phyloP scores from a whole-genome alignment of 2,329 filamentous ascomycete species.

The Sclerotinia sclerotiorum region DNA sequence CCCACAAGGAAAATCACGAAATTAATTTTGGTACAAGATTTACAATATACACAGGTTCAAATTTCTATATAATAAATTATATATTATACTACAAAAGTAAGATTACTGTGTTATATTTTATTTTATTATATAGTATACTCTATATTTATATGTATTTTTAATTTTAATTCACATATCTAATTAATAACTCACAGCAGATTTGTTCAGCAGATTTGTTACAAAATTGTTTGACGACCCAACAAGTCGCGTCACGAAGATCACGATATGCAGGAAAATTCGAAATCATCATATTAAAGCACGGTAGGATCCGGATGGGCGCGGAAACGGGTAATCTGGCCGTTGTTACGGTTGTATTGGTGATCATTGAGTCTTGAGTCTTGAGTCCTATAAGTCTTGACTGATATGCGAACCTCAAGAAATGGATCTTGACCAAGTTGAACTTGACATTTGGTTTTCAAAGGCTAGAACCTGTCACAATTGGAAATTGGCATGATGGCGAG shows the following conservation, averaged over 20 bases:
- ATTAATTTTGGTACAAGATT: too few relatives aligned
- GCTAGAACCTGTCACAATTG: not conserved
- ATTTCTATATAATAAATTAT: not conserved
- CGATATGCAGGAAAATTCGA: not conserved
- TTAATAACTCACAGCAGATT: not conserved
- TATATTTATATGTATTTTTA: not conserved
- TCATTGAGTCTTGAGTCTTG: not conserved
- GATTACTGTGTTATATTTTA: not conserved
- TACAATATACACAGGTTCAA: not conserved
- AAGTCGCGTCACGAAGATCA: not conserved
- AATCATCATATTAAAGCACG: not conserved
- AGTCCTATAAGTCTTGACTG: not conserved
- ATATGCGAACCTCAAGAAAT: not conserved
- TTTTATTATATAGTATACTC: not conserved
- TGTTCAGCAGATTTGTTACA: not conserved
- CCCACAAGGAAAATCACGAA: not conserved
- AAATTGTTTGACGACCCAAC: not conserved
- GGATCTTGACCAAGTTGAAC: constrained; percentile 4
- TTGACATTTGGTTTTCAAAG: not conserved
- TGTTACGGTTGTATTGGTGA: constrained; percentile 10
- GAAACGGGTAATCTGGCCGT: not conserved
- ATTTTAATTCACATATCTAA: not conserved
- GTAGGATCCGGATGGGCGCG: not conserved
- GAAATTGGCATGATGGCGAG: not conserved
- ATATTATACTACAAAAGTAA: not conserved